Base-by-base conservation (phyloP, 345 rosid species). In the Syzygium grande region DNA sequence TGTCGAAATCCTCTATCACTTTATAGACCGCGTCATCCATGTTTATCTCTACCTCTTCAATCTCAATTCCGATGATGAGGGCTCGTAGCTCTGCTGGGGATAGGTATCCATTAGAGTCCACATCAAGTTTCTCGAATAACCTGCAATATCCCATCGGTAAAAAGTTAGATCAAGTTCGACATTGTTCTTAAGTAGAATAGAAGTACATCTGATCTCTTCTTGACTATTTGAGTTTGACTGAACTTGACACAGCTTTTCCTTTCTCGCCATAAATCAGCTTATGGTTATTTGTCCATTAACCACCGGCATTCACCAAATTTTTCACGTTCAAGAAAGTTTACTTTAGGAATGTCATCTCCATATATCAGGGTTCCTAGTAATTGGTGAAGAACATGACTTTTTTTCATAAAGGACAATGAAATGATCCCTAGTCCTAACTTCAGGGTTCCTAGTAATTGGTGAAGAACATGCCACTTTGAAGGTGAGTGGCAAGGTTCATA, bases 51-150 rank as follows among this genome's bases (percentile, higher is more conserved):
- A 90, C 86, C 86, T 90, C 93, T 16, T 92, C 94, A 87, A 94
- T 89, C 9, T 87, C 89, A 65, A 93, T 91, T 73, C 96, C 95
- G 10, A 94, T 38, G 0, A 94, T 54, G 55, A 94, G 85, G 38
- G 94, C 95, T 86, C 88, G 91, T 52, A 94, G 84, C 89, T 94
- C 95, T 22, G 89, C 7, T 21, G 89, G n/a, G 9, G 93, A 92
- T 25, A 94, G 88, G 34, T 15, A 1, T 6, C 84, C 89, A 85
- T 93, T 91, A 5, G 88, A 85, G 43, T 93, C 87, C 77, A 85
- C 87, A 73, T 94, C 95, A 58, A 93, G 89, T 55, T 86, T 87
- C 46, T 29, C 5, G 54, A 94, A 94, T 41, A 94, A 86, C 93
- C 93, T 93, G 90, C 83, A 21, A 73, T 19, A 30, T 46, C 30